Base-by-base conservation (phyloP, 2,329 filamentous ascomycete species). In the Calycina herbarum region DNA sequence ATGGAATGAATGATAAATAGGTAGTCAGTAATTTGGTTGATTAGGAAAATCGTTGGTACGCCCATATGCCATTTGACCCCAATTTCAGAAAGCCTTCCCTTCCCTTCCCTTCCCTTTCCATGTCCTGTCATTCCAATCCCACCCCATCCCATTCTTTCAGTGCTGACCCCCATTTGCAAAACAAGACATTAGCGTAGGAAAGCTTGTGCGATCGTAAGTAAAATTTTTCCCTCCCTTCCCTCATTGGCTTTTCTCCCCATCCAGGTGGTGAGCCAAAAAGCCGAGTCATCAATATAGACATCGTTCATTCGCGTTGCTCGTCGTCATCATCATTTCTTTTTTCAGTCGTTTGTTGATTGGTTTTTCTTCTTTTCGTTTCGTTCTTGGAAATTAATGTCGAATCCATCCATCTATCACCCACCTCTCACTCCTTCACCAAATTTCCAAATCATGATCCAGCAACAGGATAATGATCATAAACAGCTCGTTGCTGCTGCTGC, bases 381-480 rank as follows among this genome's bases (percentile, higher is more conserved):
- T 51, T 20, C 17, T 51, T 24, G n/a, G 7, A 27, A 51, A 51
- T n/a, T 20, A 45, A 48, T 10, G 20, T 8, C n/a, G 8, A 51
- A 24, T 10, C 20, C 7, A 5, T 6, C 7, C 17, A 5, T 31
- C 17, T 57, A 57, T 20, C 56, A 57, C 54, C 10, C 24, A 33
- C 13, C n/a, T 10, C 20, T 13, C 54, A 13, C 54, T 31, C 33
- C 57, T 33, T 45, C 1, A n/a, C 42, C 42, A 45, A n/a, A 45
- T n/a, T 45, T n/a, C 45, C 45, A 24, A 29, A 40, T 45, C 38
- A 51, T 29, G 42, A 27, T 3, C 45, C 42, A 31, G 24, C n/a
- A 51, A 40, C 45, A 35, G 60, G 60, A 38, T 38, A 62, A n/a
- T 27, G 29, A 31, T 62, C 42, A 51, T 54, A 54, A 6, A 17